These are phyloP conservation scores for Apocynum venetum DNA, from an alignment of 257 asterid genomes.

Conservation along the genomic window DNA sequence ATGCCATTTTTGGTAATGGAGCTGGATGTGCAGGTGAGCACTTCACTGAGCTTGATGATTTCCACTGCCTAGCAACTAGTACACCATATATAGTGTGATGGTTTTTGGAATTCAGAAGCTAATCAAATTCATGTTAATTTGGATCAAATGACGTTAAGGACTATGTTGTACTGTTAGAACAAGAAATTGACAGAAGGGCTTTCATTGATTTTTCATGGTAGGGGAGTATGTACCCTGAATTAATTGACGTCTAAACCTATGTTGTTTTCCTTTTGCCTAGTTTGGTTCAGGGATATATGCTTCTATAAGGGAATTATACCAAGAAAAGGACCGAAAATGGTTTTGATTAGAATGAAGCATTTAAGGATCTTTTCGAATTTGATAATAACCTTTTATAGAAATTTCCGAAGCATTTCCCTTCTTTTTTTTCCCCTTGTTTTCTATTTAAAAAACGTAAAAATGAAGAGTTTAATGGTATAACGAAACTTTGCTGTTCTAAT, in stretches of 20 bases:
- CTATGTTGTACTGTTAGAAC: conserved; percentile 10
- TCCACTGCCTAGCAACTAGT: conserved; percentile 1
- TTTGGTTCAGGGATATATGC: conserved; percentile 23
- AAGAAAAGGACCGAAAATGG: neutral
- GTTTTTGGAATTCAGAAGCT: neutral
- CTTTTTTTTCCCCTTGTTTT: neutral
- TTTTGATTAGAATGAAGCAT: neutral
- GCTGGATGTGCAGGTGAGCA: neutral
- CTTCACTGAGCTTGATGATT: neutral
- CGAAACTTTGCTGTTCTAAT: too few species aligned
- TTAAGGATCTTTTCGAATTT: neutral
- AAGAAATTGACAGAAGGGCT: conserved; percentile 18
- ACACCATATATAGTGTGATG: neutral
- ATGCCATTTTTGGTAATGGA: conserved; percentile 13
- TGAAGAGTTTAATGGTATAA: too few species aligned
- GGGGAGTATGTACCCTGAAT: too few species aligned
- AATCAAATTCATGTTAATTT: neutral
- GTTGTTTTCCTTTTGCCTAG: conserved; percentile 1
- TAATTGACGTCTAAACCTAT: conserved; percentile 3
- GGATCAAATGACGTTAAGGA: conserved; percentile 18
- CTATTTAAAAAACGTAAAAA: too few species aligned
- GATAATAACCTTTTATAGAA: neutral
- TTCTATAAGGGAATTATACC: conserved; percentile 1
- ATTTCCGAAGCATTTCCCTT: neutral
- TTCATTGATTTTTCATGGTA: neutral